A percentile compares a stretch with the other conserved stretches of the same genome.
These are phyloP conservation scores for Pleurotus cornucopiae DNA, from an alignment of 768 basidiomycete genomes.

Conservation along the genomic window DNA sequence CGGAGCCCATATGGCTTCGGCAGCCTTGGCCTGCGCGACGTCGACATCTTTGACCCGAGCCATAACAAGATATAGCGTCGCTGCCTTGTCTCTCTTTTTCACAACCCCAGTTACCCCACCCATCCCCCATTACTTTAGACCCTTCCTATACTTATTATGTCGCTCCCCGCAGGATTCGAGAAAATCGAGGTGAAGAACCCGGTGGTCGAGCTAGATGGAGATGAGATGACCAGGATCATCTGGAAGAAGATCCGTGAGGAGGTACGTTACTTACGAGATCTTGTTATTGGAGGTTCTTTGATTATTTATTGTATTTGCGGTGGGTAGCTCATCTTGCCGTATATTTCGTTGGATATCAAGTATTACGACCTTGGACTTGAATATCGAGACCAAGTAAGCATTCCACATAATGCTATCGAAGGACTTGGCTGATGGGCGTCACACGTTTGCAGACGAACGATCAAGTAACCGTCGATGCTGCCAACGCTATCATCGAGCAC, in stretches of 20 bases:
- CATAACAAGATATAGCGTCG: neutral
- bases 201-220: conserved; percentile 92
- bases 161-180: conserved; percentile 20
- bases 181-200: conserved; percentile 86
- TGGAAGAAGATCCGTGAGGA: conserved; percentile 98
- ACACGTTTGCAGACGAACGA: conserved; percentile 71
- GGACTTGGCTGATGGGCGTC: too few relatives aligned
- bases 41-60: too few relatives aligned
- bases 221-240: conserved; percentile 99
- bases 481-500: conserved; percentile 91
- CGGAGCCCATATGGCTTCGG: too few relatives aligned
- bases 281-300: neutral
- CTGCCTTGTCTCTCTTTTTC: too few relatives aligned
- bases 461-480: conserved; percentile 87
- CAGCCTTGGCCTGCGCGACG: too few relatives aligned
- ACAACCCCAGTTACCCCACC: neutral
- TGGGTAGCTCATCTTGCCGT: conserved; percentile 89
- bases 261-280: conserved; percentile 37
- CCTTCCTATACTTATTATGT: neutral
- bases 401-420: too few relatives aligned
- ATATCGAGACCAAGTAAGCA: conserved; percentile 75
- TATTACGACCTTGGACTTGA: conserved; percentile 98
- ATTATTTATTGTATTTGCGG: neutral
- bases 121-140: neutral
- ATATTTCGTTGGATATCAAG: conserved; percentile 93